Conservation (phyloP, 768 basidiomycete genomes). For the Dentipellis sp. region DNA sequence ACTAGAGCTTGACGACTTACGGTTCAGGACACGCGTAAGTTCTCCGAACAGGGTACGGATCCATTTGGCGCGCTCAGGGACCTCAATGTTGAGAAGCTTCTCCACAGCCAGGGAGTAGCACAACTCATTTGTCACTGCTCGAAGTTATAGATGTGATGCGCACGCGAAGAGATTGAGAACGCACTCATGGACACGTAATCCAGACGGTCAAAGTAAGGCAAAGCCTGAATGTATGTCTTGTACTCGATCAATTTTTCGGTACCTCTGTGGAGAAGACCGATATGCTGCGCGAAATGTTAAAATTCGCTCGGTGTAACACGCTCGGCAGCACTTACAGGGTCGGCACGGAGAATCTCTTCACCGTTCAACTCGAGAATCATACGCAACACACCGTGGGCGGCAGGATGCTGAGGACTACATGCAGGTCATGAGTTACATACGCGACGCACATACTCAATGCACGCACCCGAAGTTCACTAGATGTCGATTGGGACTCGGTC, state of each 20-base stretch:
- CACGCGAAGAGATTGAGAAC: conserved; percentile 22
- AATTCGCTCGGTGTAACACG: neutral
- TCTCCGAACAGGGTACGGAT: conserved; percentile 96
- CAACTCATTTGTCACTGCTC: conserved; percentile 93
- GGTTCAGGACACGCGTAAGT: conserved; percentile 92
- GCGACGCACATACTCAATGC: neutral
- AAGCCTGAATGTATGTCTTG: conserved; percentile 95
- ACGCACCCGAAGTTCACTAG: conserved; percentile 87
- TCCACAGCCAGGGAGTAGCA: conserved; percentile 97
- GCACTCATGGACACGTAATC: conserved; percentile 99
- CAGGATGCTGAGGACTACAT: conserved; percentile 88
- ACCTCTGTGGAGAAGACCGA: conserved; percentile 92
- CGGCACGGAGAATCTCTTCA: conserved; percentile 85
- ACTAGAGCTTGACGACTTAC: conserved; percentile 31
- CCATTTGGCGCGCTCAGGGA: conserved; percentile 97
- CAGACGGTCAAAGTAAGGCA: conserved; percentile 97
- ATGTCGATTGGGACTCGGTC: neutral
- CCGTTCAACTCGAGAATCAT: conserved; percentile 97
- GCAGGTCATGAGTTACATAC: neutral
- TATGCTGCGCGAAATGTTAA: conserved; percentile 46
- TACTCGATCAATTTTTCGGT: conserved; percentile 99
- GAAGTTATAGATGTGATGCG: neutral
- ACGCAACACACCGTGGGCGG: conserved; percentile 96
- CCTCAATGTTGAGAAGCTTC: conserved; percentile 94
- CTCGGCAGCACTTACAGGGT: conserved; percentile 42